Percentiles rank a stretch among this genome's conserved stretches.
Conservation (phyloP, 164 flowering plant species). For the Warburgia ugandensis region DNA sequence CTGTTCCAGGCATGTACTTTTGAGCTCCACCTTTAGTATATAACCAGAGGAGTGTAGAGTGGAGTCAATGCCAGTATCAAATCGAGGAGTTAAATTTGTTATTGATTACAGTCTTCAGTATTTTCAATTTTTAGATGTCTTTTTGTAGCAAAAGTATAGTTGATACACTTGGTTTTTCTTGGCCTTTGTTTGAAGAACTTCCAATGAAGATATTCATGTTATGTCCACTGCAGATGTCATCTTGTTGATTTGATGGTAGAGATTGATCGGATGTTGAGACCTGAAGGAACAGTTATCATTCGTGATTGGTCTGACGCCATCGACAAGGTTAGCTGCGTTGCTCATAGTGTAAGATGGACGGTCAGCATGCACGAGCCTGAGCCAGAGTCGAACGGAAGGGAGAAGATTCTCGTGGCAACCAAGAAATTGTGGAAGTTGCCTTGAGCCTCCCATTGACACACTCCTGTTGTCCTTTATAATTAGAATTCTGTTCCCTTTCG, state of each 20-base stretch:
- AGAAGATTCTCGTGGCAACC: constrained; percentile 72
- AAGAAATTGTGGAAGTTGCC: constrained; percentile 58
- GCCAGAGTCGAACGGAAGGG: constrained; percentile 69
- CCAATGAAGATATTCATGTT: too few relatives aligned
- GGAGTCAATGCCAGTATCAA: too few relatives aligned
- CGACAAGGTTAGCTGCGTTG: constrained; percentile 57
- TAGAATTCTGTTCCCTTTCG: constrained; percentile 4
- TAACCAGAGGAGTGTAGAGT: too few relatives aligned
- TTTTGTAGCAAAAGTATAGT: not conserved
- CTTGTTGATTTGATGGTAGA: constrained; percentile 90
- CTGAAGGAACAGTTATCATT: constrained; percentile 79
- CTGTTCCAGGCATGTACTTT: too few relatives aligned
- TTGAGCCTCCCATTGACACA: constrained; percentile 37
- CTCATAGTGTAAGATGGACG: constrained; percentile 68
- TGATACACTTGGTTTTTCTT: not conserved
- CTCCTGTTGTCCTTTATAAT: constrained; percentile 8
- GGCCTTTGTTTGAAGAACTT: constrained; percentile 1
- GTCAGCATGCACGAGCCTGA: constrained; percentile 52
- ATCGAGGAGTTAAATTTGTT: too few relatives aligned
- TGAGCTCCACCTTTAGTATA: too few relatives aligned
- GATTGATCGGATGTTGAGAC: constrained; percentile 85
- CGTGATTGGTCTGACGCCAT: constrained; percentile 74
- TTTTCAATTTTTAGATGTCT: too few relatives aligned
- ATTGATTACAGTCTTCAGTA: too few relatives aligned
- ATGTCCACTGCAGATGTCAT: constrained; percentile 56